phyloP scores from a whole-genome alignment of 345 rosid species.

The Sapria himalayana region DNA sequence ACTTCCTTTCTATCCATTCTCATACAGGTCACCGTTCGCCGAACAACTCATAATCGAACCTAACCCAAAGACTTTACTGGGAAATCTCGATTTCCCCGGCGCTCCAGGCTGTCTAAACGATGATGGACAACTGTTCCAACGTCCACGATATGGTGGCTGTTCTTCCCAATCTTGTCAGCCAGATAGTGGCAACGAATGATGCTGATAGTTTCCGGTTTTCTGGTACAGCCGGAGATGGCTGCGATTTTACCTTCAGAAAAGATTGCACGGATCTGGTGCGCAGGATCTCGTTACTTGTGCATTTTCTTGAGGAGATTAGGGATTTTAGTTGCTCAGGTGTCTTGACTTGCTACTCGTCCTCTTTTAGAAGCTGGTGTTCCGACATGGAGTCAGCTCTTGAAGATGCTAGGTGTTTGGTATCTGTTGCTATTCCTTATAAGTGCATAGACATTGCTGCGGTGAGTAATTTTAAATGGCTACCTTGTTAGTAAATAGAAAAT shows the following conservation, averaged over 20 bases:
- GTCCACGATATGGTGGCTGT: not conserved
- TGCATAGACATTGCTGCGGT: no score
- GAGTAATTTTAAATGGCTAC: no score
- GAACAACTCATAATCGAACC: no score
- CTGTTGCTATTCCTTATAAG: constrained; percentile 15
- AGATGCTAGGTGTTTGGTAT: constrained; percentile 39
- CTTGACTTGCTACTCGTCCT: constrained; percentile 8
- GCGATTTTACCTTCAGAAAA: constrained; percentile 24
- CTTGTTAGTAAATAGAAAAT: no score
- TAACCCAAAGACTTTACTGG: no score
- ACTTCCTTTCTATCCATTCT: no score
- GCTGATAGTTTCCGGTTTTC: no score
- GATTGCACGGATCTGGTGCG: constrained; percentile 73
- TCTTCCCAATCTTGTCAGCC: constrained; percentile 10
- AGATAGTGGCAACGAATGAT: constrained; percentile 4
- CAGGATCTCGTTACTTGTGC: constrained; percentile 40
- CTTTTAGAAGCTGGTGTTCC: constrained; percentile 31
- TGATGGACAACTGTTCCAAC: no score
- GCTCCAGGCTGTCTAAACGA: no score
- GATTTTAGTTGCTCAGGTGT: constrained; percentile 16
- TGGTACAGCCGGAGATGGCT: constrained; percentile 8
- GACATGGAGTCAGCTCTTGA: constrained; percentile 37
- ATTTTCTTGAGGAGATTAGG: constrained; percentile 62
- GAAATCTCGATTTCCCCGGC: no score
- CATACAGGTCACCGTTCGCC: no score